Evolutionary conservation across 2,329 filamentous ascomycete species (phyloP).

Genomic region (Epichloe gansuensis): DNA sequence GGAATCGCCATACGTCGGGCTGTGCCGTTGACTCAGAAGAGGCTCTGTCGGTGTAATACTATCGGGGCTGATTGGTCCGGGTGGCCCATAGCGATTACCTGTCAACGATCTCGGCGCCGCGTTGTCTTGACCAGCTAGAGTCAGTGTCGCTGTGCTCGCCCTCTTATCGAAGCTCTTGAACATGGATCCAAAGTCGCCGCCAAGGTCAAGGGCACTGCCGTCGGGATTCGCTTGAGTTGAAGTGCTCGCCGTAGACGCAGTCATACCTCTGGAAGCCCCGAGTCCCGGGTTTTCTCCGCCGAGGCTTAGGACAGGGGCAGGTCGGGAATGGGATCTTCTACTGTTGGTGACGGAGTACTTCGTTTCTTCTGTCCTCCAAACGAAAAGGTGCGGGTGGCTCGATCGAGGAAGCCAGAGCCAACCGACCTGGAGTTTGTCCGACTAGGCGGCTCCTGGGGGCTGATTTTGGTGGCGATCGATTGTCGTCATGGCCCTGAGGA

Average conservation of each 20-base stretch:
- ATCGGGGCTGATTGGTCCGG: slow-evolving; percentile 37
- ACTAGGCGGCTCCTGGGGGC: slow-evolving; percentile 24
- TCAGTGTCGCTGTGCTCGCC: slow-evolving; percentile 36
- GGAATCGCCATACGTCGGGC: slow-evolving; percentile 32
- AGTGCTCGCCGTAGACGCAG: slow-evolving; percentile 41
- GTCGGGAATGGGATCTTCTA: slow-evolving; percentile 20
- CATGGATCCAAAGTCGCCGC: slow-evolving; percentile 47
- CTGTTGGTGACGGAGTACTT: slow-evolving; percentile 17
- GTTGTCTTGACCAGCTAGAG: slow-evolving; percentile 28
- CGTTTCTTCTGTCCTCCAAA: slow-evolving; percentile 46
- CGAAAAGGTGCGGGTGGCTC: slow-evolving; percentile 47
- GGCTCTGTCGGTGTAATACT: slow-evolving; percentile 32
- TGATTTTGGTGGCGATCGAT: slow-evolving; percentile 21
- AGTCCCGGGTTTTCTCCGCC: slow-evolving; percentile 18
- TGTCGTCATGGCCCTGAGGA: slow-evolving; percentile 16
- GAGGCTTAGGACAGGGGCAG: slow-evolving; percentile 27
- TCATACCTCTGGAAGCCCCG: slow-evolving; percentile 36
- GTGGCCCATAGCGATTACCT: slow-evolving; percentile 28
- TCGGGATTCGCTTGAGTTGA: slow-evolving; percentile 37
- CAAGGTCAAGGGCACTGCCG: slow-evolving; percentile 36
- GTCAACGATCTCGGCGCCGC: slow-evolving; percentile 33
- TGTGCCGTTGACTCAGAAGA: slow-evolving; percentile 36
- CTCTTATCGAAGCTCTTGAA: slow-evolving; percentile 44
- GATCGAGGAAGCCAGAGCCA: slow-evolving; percentile 39
- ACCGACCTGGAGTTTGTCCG: slow-evolving; percentile 35